Conservation (phyloP, 306 rosid genomes). For the Dryas alaskensis region DNA sequence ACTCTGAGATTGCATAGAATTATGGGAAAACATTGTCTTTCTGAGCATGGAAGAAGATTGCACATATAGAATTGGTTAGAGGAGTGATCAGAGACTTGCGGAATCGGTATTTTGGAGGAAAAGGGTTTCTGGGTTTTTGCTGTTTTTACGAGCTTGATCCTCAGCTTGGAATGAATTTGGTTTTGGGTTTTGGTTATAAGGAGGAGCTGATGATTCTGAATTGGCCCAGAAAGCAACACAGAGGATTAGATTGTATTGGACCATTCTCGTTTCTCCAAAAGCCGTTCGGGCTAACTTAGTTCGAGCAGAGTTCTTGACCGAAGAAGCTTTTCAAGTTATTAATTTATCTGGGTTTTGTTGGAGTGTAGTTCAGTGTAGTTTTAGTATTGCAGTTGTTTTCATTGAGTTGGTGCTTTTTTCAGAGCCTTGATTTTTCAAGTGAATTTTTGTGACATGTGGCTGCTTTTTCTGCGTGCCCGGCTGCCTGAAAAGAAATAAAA, state of each 20-base stretch:
- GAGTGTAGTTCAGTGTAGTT: slow-evolving; percentile 16
- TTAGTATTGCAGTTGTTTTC: slow-evolving; percentile 27
- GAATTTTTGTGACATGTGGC: slow-evolving; percentile 21
- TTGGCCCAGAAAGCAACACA: slow-evolving; percentile 35
- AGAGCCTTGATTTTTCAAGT: slow-evolving; percentile 27
- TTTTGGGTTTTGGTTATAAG: slow-evolving; percentile 29
- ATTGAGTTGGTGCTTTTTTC: slow-evolving; percentile 29
- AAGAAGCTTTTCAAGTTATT: slow-evolving; percentile 12
- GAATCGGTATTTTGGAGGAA: slow-evolving; percentile 22
- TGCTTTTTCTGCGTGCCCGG: slow-evolving; percentile 27
- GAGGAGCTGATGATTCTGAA: slow-evolving; percentile 43
- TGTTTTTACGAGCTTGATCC: slow-evolving; percentile 6
- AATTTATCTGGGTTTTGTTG: slow-evolving; percentile 29
- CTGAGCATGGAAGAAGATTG: slow-evolving; percentile 78
- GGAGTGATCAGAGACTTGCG: slow-evolving; percentile 45
- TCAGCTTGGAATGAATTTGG: slow-evolving; percentile 43
- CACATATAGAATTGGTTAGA: slow-evolving; percentile 33
- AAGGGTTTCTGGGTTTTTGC: slow-evolving; percentile 29
- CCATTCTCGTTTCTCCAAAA: slow-evolving; percentile 45
- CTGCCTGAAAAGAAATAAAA: slow-evolving; percentile 31
- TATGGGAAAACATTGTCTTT: slow-evolving; percentile 34
- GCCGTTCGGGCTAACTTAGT: slow-evolving; percentile 46
- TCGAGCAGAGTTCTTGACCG: slow-evolving; percentile 29
- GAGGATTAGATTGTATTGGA: slow-evolving; percentile 41
- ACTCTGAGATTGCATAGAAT: slow-evolving; percentile 49